Base-by-base conservation (phyloP, 192 early-diverging fungal genomes). In the Coemansia sp. region DNA sequence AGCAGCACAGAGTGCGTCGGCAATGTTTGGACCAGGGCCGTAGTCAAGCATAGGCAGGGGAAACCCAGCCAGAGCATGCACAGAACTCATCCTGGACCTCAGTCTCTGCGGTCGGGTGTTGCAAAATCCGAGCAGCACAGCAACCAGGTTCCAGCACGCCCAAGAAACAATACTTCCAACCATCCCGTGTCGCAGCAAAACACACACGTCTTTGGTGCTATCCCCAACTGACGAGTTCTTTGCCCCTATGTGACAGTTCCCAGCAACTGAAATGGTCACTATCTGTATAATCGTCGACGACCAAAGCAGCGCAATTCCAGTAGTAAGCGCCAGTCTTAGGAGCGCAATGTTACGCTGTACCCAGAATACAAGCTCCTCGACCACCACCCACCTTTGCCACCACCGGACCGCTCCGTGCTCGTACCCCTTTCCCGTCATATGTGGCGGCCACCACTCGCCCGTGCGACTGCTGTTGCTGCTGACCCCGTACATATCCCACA, bases 371-470 rank as follows among this genome's bases (percentile, higher is more conserved):
- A 78, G 51, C 2, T 71, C 69, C 54, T 71, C 69, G 2, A 78
- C 9, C 50, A 60, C 38, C 57, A 55, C 54, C 61, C 69, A 68
- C 24, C 55, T 52, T 34, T 48, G 65, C 75, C 75, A 78, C 69
- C 62, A 78, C 14, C 60, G 22, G 5, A 57, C 41, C 10, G 38
- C 24, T 17, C 24, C 47, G 53, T 60, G 59, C 12, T 39, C 48
- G 41, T 53, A 62, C 0, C 19, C 59, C 21, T 64, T 65, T 24
- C 55, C 44, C 24, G 40, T 39, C 17, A 42, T 43, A 23, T 0
- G 33, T 19, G 19, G 33, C 53, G 21, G 13, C 27, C 15, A 25
- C 58, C 37, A 50, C 47, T 24, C 22, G 25, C 25, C 33, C 9
- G 23, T 17, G 17, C 33, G 12, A 4, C 30, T 33, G 8, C 27